Evolutionary conservation across 768 basidiomycete species (phyloP).

Genomic region (Lyophyllum semitale): DNA sequence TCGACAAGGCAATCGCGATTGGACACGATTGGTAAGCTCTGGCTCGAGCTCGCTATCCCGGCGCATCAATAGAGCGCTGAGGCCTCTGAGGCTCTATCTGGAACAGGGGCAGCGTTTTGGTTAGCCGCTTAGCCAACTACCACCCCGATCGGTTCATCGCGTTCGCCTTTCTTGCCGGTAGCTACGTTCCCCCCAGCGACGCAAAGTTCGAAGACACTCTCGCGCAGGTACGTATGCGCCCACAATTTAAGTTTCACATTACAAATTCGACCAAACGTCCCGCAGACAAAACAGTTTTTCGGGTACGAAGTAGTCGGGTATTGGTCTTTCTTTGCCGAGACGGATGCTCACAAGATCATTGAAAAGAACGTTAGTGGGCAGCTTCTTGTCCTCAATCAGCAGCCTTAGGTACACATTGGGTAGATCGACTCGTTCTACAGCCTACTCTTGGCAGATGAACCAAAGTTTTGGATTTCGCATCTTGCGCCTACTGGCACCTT

Average conservation of each 20-base stretch:
- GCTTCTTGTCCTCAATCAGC: not conserved
- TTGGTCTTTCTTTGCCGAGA: conserved; percentile 37
- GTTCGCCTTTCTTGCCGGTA: conserved; percentile 38
- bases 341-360: conserved; percentile 33
- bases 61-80: not conserved
- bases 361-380: conserved; percentile 35
- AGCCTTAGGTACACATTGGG: not conserved
- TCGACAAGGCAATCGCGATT: conserved; percentile 35
- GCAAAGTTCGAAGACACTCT: conserved; percentile 9
- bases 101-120: conserved; percentile 36
- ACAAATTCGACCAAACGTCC: too few relatives aligned
- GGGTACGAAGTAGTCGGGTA: conserved; percentile 37
- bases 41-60: not conserved
- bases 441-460: conserved; percentile 29
- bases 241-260: not conserved
- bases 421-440: conserved; percentile 43
- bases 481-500: conserved; percentile 27
- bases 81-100: not conserved
- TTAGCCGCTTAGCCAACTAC: conserved; percentile 37
- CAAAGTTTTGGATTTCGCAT: conserved; percentile 26
- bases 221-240: not conserved
- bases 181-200: conserved; percentile 32
- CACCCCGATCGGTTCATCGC: conserved; percentile 40
- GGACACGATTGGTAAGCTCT: conserved; percentile 50
- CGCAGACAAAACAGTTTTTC: conserved; percentile 16